These are phyloP conservation scores for Ilyonectria mors-panacis DNA, from an alignment of 2,329 filamentous ascomycete genomes.

Conservation along the genomic window DNA sequence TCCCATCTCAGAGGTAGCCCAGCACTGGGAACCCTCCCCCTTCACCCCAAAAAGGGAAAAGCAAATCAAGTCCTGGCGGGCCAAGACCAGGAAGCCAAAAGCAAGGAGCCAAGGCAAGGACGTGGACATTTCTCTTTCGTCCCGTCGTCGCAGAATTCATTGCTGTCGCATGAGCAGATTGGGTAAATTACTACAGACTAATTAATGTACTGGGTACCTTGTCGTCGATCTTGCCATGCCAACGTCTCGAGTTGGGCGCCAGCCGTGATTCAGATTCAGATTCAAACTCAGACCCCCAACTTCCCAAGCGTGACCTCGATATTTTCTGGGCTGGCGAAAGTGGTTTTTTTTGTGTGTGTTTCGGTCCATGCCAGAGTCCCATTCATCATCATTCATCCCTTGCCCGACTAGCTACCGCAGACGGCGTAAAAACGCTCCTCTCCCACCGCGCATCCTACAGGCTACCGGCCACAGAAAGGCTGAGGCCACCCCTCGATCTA, in stretches of 20 bases:
- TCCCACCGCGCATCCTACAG: constrained; percentile 7
- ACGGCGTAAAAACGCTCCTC: constrained; percentile 20
- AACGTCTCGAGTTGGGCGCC: constrained; percentile 20
- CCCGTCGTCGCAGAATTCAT: constrained; percentile 21
- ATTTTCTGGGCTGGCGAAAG: too few relatives aligned
- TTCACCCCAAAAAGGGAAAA: neutral
- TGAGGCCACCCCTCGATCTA: constrained; percentile 50
- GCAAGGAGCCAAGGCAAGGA: neutral
- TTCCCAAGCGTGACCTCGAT: neutral
- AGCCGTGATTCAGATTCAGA: constrained; percentile 24
- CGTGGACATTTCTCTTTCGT: constrained; percentile 31
- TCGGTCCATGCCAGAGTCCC: neutral
- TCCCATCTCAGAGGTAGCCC: neutral
- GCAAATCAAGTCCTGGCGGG: neutral
- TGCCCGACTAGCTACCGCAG: constrained; percentile 15
- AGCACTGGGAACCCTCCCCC: neutral
- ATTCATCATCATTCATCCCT: constrained; percentile 15
- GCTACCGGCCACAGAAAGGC: constrained; percentile 40
- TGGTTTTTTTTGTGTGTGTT: neutral
- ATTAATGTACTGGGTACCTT: constrained; percentile 20
- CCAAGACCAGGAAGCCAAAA: neutral
- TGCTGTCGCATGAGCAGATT: constrained; percentile 19
- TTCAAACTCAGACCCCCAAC: neutral
- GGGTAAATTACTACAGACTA: constrained; percentile 5
- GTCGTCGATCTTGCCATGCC: constrained; percentile 28